phyloP scores from a whole-genome alignment of 2,329 filamentous ascomycete species.

The Epichloe glyceriae region DNA sequence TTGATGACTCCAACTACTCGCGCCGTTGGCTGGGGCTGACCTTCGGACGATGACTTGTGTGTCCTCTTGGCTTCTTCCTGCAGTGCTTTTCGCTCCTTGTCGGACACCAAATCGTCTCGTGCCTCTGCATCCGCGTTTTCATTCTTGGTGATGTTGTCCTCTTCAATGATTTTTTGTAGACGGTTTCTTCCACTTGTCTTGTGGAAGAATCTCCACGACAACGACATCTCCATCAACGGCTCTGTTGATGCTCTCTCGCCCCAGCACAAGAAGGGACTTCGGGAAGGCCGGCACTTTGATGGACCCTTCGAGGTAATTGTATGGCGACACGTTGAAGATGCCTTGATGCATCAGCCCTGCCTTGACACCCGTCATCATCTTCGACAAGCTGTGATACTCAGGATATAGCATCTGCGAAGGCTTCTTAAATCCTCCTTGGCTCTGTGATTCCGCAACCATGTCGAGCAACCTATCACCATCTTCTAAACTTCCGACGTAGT shows the following conservation, averaged over 20 bases:
- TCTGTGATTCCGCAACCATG: slow-evolving; percentile 76
- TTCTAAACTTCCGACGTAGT: slow-evolving; percentile 75
- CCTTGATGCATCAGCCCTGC: slow-evolving; percentile 84
- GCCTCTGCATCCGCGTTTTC: slow-evolving; percentile 85
- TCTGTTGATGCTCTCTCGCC: slow-evolving; percentile 91
- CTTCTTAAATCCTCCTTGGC: slow-evolving; percentile 51
- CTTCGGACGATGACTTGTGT: slow-evolving; percentile 64
- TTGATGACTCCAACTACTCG: slow-evolving; percentile 86
- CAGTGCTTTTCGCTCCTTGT: slow-evolving; percentile 72
- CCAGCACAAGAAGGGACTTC: slow-evolving; percentile 75
- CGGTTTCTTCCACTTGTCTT: slow-evolving; percentile 93
- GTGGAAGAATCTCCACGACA: slow-evolving; percentile 82
- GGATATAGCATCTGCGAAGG: slow-evolving; percentile 64
- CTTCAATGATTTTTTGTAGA: slow-evolving; percentile 95
- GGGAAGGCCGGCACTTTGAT: slow-evolving; percentile 85
- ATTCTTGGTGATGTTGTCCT: slow-evolving; percentile 81
- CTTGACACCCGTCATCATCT: slow-evolving; percentile 88
- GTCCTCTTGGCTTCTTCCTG: slow-evolving; percentile 84
- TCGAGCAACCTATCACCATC: slow-evolving; percentile 79
- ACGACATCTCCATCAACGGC: slow-evolving; percentile 86
- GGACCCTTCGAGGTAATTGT: slow-evolving; percentile 93
- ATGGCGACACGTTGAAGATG: slow-evolving; percentile 88
- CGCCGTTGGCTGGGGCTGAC: slow-evolving; percentile 76
- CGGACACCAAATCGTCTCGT: slow-evolving; percentile 64
- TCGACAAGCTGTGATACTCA: slow-evolving; percentile 80